Evolutionary conservation across 441 rosid species (phyloP), one percentile per base, ranked within the genome.

Genomic region (Populus hybrid): DNA sequence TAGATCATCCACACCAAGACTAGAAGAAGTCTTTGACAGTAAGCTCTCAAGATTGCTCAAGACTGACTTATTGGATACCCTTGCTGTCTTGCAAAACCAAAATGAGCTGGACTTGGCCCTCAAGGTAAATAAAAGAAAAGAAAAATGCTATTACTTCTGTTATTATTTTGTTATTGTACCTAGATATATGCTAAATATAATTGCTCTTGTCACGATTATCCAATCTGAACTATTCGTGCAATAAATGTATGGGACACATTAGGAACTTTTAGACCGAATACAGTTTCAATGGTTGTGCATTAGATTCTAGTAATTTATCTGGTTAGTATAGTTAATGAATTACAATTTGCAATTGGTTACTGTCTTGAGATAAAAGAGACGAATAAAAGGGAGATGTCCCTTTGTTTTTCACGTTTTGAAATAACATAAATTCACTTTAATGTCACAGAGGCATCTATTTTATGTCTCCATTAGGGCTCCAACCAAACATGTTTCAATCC

Each of bases 41-140:
- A 88, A 78, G 78, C 74, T 90, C 71, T 79, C 83, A 46, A 85
- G 93, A 82, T 89, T 90, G 46, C 84, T 90, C 82, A 90, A 90
- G 74, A 77, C 86, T 65, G 90, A 88, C 77, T 81, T 90, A 57
- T 67, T 88, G 75, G 89, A 87, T 73, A 74, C 88, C 10, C 83
- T 88, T 77, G 79, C 83, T 14, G 87, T 87, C 75, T 75, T 90
- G 75, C 85, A 80, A 72, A 80, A 84, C 72, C 92, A 88, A 83
- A 84, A 87, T 72, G 86, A 90, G 59, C 46, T 84, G 70, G 85
- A 86, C 16, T 79, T 90, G 80, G 89, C 90, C 69, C 83, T 88
- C 69, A 81, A 81, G 93, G 92, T 88, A 79, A 11, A 32, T 32
- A 24, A 53, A 53, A 2, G 61, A 18, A 53, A 53, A 53, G 61